These are phyloP conservation scores for Alternaria consortialis DNA, from an alignment of 2,329 filamentous ascomycete genomes.

Conservation along the genomic window DNA sequence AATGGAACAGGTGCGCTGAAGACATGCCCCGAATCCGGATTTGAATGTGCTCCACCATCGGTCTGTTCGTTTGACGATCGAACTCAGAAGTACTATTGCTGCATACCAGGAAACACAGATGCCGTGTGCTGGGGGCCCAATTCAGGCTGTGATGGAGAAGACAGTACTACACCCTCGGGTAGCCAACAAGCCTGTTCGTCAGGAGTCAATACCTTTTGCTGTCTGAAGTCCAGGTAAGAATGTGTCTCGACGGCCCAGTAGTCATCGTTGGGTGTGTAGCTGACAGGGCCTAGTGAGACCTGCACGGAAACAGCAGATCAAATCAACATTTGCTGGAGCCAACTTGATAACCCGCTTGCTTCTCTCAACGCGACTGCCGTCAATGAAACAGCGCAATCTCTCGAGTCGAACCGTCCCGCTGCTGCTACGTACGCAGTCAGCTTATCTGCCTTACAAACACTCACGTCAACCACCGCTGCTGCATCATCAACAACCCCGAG, in stretches of 20 bases:
- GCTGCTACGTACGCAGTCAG: constrained; percentile 25
- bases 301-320: constrained; percentile 23
- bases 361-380: constrained; percentile 16
- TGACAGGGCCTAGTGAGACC: constrained; percentile 19
- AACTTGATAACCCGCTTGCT: constrained; percentile 21
- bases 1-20: background rate
- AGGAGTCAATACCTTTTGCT: constrained; percentile 27
- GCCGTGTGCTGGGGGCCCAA: constrained; percentile 28
- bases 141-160: constrained; percentile 14
- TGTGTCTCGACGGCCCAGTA: background rate
- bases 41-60: constrained; percentile 20
- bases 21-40: constrained; percentile 17
- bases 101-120: constrained; percentile 18
- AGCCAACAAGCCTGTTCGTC: constrained; percentile 18
- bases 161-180: constrained; percentile 10
- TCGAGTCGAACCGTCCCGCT: constrained; percentile 21
- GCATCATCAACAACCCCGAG: background rate
- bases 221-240: constrained; percentile 18
- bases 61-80: constrained; percentile 27
- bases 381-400: constrained; percentile 32
- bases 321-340: constrained; percentile 40
- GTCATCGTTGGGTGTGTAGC: background rate
- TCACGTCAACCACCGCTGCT: constrained; percentile 5
- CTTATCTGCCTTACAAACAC: constrained; percentile 10
- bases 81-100: constrained; percentile 32